Base-by-base conservation (phyloP, 139 green algal genomes). In the Tetradesmus obliquus region DNA sequence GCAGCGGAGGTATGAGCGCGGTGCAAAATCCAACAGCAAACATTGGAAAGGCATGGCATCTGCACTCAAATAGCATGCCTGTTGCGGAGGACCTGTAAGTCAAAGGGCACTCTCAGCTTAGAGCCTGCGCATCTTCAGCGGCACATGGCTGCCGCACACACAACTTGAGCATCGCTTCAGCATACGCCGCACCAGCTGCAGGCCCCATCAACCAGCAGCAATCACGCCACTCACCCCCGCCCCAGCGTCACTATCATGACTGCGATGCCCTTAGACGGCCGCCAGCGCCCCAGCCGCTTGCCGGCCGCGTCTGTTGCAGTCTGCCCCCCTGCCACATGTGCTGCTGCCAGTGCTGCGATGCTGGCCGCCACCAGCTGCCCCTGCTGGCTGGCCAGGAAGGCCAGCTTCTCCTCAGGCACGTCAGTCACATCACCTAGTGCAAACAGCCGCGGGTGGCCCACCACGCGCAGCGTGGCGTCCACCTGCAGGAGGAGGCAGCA, bases 401-500 rank as follows among this genome's bases (percentile, higher is more conserved):
- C 90, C n/a, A 92, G 90, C 82, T 92, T 92, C 20, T 84, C n/a
- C 62, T 92, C 90, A 20, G 5, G 17, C 20, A 92, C 90, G 13
- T 92, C 55, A 13, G 54, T 92, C 10, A 85, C 76, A 80, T 92
- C 90, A n/a, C 90, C 90, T 3, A 89, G 82, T 5, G 90, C 90
- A 51, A 92, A 92, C 20, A 92, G 54, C 2, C 22, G 17, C 20
- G 69, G 71, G 54, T 90, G 54, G 66, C 90, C 90, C 5, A 80
- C 32, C 3, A 92, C 90, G 2, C 90, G 82, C 62, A 92, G 53
- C 22, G 79, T 53, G 9, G 17, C 12, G 24, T 92, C 90, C 45
- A 92, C 90, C 82, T 89, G 53, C 51, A 76, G 66, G 32, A 45
- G 32, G 32, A 76, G 24, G 45, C 74, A 60, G 15, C 22, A 79